Evolutionary conservation across 176 grass and related monocot genomes (phyloP).

Genomic region (Panicum miliaceum): DNA sequence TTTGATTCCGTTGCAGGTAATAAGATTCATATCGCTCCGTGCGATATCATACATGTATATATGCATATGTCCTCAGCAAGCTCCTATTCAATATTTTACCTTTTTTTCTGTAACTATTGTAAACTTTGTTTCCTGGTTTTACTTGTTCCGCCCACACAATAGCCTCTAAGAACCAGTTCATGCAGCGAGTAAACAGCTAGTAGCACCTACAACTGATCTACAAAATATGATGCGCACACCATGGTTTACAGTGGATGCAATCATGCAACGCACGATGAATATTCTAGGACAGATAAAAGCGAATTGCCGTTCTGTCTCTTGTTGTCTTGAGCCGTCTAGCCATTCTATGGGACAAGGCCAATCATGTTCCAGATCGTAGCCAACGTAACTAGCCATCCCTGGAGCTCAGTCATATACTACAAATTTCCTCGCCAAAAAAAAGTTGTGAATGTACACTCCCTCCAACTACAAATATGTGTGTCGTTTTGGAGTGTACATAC

Average conservation of each 20-base stretch:
- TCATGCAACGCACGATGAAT: conserved; percentile 29
- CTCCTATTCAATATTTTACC: not conserved
- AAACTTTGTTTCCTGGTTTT: not conserved
- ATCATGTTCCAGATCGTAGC: conserved; percentile 12
- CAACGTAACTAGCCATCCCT: not conserved
- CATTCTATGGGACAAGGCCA: not conserved
- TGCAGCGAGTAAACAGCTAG: not conserved
- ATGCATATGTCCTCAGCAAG: not conserved
- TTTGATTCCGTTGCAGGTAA: not conserved
- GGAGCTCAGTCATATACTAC: conserved; percentile 28
- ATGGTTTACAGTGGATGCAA: conserved; percentile 31
- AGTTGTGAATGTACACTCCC: not conserved
- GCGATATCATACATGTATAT: not conserved
- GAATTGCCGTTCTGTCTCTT: conserved; percentile 46
- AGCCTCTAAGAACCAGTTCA: not conserved
- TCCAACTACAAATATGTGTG: too few relatives aligned
- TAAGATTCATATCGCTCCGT: conserved; percentile 15
- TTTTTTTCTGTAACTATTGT: not conserved
- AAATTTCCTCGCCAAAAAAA: too few relatives aligned
- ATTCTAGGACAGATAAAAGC: conserved; percentile 8
- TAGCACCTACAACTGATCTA: not conserved
- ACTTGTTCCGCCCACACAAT: not conserved
- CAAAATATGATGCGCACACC: not conserved
- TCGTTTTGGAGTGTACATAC: not conserved
- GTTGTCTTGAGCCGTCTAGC: conserved; percentile 20